Evolutionary conservation across 345 rosid species (phyloP).

Genomic region (Salix koriyanagi): DNA sequence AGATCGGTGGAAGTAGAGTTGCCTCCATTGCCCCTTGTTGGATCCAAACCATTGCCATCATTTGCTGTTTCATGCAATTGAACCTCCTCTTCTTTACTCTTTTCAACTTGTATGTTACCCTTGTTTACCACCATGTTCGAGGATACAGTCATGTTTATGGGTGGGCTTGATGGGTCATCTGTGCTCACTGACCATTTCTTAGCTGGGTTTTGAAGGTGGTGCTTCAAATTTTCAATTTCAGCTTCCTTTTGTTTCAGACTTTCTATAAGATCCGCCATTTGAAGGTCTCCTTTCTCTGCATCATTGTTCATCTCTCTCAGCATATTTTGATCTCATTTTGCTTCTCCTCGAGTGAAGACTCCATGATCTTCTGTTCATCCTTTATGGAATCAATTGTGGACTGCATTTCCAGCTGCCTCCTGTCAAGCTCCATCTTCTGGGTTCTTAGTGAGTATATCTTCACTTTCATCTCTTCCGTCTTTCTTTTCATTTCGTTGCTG

Average conservation of each 20-base stretch:
- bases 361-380: conserved; percentile 48
- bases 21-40: neutral
- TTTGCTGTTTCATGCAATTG: neutral
- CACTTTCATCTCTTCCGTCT: conserved; percentile 41
- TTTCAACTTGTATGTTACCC: conserved; percentile 6
- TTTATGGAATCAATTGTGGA: conserved; percentile 50
- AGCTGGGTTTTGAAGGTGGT: conserved; percentile 19
- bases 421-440: conserved; percentile 48
- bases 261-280: conserved; percentile 30
- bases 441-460: conserved; percentile 37
- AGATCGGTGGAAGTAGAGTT: neutral
- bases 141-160: conserved; percentile 10
- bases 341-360: conserved; percentile 45
- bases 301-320: conserved; percentile 22
- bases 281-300: conserved; percentile 17
- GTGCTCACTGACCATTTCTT: conserved; percentile 29
- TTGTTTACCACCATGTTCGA: neutral
- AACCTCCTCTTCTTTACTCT: neutral
- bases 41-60: neutral
- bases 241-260: conserved; percentile 48
- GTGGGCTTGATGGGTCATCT: conserved; percentile 24
- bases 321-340: conserved; percentile 35
- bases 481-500: conserved; percentile 37
- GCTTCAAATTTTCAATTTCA: conserved; percentile 45
- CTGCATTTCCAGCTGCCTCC: conserved; percentile 45